phyloP scores from a whole-genome alignment of 164 flowering plant species.

The Liriodendron chinense region DNA sequence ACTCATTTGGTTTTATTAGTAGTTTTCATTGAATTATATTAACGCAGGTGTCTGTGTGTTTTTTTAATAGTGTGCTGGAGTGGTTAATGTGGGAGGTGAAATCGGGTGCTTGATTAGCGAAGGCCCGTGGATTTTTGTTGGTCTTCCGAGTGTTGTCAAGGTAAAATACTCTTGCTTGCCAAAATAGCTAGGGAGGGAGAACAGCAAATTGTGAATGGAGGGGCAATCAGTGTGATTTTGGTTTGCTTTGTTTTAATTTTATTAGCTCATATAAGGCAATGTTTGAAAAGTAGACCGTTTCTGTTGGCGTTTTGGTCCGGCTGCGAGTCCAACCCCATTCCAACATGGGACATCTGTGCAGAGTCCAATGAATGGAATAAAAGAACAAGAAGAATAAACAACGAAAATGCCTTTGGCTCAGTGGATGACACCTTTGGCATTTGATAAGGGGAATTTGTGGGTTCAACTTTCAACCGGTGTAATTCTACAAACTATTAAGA shows the following conservation, averaged over 20 bases:
- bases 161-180: conserved; percentile 26
- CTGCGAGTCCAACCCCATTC: neutral
- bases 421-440: neutral
- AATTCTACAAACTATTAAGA: neutral
- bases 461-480: neutral
- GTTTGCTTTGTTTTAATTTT: neutral
- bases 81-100: conserved; percentile 70
- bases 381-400: neutral
- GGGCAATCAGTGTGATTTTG: neutral
- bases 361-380: neutral
- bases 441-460: neutral
- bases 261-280: neutral
- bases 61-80: conserved; percentile 52
- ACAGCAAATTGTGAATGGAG: no score
- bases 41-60: no score
- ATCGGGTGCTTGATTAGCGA: conserved; percentile 92
- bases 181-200: neutral
- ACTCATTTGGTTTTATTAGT: neutral
- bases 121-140: conserved; percentile 96
- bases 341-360: neutral
- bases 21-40: neutral
- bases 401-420: neutral
- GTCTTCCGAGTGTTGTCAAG: conserved; percentile 80
- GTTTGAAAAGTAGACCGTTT: neutral
- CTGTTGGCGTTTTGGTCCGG: neutral